Evolutionary conservation across 495 filamentous ascomycete genomes (phyloP).

Genomic region (Tuber brumale): DNA sequence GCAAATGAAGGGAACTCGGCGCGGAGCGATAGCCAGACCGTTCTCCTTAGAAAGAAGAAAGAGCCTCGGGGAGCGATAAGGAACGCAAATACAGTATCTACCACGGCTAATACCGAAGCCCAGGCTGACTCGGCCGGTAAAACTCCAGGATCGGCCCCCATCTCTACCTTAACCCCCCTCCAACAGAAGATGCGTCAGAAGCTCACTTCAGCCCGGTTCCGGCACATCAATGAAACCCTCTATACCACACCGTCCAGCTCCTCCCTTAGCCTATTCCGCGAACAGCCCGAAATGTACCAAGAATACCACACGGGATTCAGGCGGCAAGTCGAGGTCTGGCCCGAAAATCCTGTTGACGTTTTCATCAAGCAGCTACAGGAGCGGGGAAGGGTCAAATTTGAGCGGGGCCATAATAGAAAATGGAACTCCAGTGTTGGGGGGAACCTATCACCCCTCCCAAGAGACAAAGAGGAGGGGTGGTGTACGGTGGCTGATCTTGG

Average conservation of each 20-base stretch:
- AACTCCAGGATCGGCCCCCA: conserved; percentile 35
- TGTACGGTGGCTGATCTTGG: conserved; percentile 81
- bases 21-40: conserved; percentile 12
- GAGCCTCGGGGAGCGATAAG: conserved; percentile 38
- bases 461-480: conserved; percentile 48
- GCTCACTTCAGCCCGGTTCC: conserved; percentile 87
- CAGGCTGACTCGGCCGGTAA: conserved; percentile 16
- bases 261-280: conserved; percentile 67
- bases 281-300: conserved; percentile 79
- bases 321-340: conserved; percentile 89
- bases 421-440: conserved; percentile 35
- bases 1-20: conserved; percentile 22
- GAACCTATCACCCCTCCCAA: conserved; percentile 27
- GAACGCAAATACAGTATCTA: conserved; percentile 42
- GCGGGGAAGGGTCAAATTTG: conserved; percentile 47
- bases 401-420: conserved; percentile 43
- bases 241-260: conserved; percentile 82
- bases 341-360: conserved; percentile 82
- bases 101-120: conserved; percentile 24
- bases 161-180: conserved; percentile 67
- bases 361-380: conserved; percentile 63
- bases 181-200: conserved; percentile 91
- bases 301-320: conserved; percentile 95
- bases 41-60: conserved; percentile 36
- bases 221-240: conserved; percentile 90